Percentiles rank a stretch among this genome's conserved stretches.
phyloP scores from a whole-genome alignment of 73 alveolate species.

The Paramecium caudatum region DNA sequence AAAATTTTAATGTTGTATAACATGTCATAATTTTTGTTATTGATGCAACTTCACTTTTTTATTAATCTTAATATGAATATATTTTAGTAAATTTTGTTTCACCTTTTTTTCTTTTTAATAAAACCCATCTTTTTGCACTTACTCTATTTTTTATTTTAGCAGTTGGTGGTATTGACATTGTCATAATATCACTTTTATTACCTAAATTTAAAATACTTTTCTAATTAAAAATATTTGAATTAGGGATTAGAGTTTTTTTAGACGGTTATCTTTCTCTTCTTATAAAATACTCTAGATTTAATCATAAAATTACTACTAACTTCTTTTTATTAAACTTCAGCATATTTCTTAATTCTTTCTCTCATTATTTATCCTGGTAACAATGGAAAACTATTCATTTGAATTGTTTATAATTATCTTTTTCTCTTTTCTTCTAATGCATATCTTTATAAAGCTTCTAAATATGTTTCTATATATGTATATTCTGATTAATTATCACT shows the following conservation, averaged over 20 bases:
- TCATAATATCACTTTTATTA: background rate
- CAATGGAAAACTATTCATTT: background rate
- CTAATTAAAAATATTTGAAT: background rate
- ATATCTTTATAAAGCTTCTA: conserved; percentile 16
- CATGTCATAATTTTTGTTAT: conserved; percentile 87
- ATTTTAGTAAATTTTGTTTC: background rate
- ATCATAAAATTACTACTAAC: background rate
- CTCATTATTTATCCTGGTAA: conserved; percentile 39
- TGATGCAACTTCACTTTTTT: conserved; percentile 85
- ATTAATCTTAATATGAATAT: conserved; percentile 5
- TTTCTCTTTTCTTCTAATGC: conserved; percentile 41
- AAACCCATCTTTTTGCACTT: conserved; percentile 4
- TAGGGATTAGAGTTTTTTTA: background rate
- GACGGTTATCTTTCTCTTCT: conserved; percentile 1
- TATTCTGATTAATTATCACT: conserved; percentile 36
- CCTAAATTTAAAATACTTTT: background rate
- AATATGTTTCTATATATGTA: conserved; percentile 9
- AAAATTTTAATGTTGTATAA: conserved; percentile 67
- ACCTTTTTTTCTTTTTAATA: conserved; percentile 21
- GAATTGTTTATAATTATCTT: background rate
- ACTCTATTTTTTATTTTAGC: conserved; percentile 4
- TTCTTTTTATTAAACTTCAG: conserved; percentile 29
- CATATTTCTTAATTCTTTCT: conserved; percentile 55
- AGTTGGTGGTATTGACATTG: background rate
- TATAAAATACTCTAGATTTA: background rate